A percentile compares a stretch with the other conserved stretches of the same genome.
These are phyloP conservation scores for Fusarium pseudonygamai DNA, from an alignment of 2,329 filamentous ascomycete genomes.

Conservation along the genomic window DNA sequence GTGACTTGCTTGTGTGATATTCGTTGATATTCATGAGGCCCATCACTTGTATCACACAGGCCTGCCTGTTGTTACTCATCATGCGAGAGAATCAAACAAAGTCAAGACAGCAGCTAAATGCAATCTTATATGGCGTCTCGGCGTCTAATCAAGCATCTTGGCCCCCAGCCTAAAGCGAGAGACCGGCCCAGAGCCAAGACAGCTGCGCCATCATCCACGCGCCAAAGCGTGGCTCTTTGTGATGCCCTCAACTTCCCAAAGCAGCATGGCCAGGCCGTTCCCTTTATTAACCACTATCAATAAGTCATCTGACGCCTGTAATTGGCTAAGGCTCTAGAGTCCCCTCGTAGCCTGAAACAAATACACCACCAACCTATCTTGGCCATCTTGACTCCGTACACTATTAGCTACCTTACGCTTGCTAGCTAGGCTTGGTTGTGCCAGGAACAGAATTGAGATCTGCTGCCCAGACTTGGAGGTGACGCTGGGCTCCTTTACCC, in stretches of 20 bases:
- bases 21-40: neutral
- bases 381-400: neutral
- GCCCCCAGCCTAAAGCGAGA: slow-evolving; percentile 4
- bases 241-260: slow-evolving; percentile 20
- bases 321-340: slow-evolving; percentile 13
- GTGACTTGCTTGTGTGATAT: neutral
- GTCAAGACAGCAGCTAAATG: neutral
- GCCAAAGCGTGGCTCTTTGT: slow-evolving; percentile 28
- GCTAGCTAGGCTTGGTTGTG: neutral
- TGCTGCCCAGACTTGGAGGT: slow-evolving; percentile 16
- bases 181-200: slow-evolving; percentile 7
- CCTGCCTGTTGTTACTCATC: neutral
- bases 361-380: slow-evolving; percentile 17
- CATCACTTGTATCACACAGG: neutral
- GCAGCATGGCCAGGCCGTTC: slow-evolving; percentile 4
- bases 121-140: slow-evolving; percentile 20
- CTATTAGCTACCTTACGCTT: neutral
- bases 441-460: slow-evolving; percentile 37
- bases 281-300: slow-evolving; percentile 1
- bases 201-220: slow-evolving; percentile 21
- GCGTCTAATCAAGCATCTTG: slow-evolving; percentile 29
- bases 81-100: neutral
- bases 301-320: slow-evolving; percentile 17
- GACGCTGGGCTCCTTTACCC: slow-evolving; percentile 20
- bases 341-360: slow-evolving; percentile 33